A percentile compares a stretch with the other conserved stretches of the same genome.
Evolutionary conservation across 352 stramenopile species (phyloP).

Genomic region (Pythium aristosporum): DNA sequence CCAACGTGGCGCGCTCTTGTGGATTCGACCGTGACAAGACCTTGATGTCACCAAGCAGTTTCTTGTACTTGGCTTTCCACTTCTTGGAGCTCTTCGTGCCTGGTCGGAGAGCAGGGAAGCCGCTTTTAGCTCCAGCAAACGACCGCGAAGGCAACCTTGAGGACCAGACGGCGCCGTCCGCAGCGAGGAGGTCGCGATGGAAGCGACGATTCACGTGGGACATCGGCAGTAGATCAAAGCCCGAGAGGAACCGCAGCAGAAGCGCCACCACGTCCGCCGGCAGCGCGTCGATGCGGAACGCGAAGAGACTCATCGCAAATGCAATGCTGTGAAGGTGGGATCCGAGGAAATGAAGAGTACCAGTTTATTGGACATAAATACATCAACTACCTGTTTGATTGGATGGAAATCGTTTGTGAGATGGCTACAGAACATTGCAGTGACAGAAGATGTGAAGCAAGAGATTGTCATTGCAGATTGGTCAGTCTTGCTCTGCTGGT

Average conservation of each 20-base stretch:
- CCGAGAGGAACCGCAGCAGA: background rate
- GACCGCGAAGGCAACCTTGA: no score
- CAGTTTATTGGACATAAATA: no score
- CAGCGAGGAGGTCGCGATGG: no score
- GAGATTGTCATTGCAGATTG: background rate
- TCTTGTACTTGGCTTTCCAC: conserved; percentile 18
- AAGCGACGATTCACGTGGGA: no score
- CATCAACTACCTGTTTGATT: background rate
- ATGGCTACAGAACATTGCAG: background rate
- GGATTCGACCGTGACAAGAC: background rate
- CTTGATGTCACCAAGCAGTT: conserved; percentile 5
- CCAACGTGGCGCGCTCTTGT: background rate
- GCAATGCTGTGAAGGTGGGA: no score
- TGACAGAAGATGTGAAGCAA: no score
- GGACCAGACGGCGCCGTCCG: no score
- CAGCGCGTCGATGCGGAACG: conserved; percentile 2
- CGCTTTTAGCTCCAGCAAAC: no score
- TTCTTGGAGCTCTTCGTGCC: background rate
- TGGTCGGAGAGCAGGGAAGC: conserved; percentile 6
- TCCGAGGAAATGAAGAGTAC: no score
- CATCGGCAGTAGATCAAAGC: background rate
- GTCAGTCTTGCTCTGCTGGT: no score
- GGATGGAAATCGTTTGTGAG: background rate
- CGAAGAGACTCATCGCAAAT: conserved; percentile 5
- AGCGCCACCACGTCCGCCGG: background rate